Percentiles rank a stretch among this genome's conserved stretches.
phyloP scores from a whole-genome alignment of 768 basidiomycete genomes.

The Ramaria sp. region DNA sequence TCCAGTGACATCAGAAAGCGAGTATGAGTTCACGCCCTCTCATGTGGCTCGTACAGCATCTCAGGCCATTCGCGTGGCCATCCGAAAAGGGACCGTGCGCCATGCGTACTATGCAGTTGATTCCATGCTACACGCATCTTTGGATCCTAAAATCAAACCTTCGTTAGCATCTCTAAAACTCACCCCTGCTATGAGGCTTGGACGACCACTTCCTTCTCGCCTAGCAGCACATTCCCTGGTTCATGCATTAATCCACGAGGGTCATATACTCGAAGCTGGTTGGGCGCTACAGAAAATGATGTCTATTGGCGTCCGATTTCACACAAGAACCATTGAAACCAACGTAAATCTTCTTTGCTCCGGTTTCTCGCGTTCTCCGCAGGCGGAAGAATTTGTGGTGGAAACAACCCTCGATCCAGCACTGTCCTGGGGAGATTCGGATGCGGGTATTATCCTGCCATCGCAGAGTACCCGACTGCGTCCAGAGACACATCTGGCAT shows the following conservation, averaged over 20 bases:
- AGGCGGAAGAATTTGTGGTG: not conserved
- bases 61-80: conserved; percentile 38
- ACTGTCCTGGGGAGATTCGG: not conserved
- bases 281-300: conserved; percentile 43
- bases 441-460: not conserved
- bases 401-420: no score
- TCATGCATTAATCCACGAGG: conserved; percentile 49
- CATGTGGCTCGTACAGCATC: conserved; percentile 26
- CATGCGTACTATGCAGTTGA: conserved; percentile 51
- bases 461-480: not conserved
- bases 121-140: conserved; percentile 19
- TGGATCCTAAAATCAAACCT: not conserved
- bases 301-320: conserved; percentile 39
- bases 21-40: not conserved
- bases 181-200: conserved; percentile 28
- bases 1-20: not conserved
- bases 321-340: conserved; percentile 37
- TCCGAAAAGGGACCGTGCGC: conserved; percentile 30
- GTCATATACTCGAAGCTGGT: conserved; percentile 37
- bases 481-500: conserved; percentile 35
- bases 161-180: not conserved
- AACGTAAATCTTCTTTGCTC: conserved; percentile 23
- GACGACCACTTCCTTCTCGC: conserved; percentile 41
- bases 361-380: not conserved
- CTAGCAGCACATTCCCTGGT: conserved; percentile 54